Evolutionary conservation across 768 basidiomycete species (phyloP), one percentile per base, ranked within the genome.

Genomic region (Clitopilus hobsonii): DNA sequence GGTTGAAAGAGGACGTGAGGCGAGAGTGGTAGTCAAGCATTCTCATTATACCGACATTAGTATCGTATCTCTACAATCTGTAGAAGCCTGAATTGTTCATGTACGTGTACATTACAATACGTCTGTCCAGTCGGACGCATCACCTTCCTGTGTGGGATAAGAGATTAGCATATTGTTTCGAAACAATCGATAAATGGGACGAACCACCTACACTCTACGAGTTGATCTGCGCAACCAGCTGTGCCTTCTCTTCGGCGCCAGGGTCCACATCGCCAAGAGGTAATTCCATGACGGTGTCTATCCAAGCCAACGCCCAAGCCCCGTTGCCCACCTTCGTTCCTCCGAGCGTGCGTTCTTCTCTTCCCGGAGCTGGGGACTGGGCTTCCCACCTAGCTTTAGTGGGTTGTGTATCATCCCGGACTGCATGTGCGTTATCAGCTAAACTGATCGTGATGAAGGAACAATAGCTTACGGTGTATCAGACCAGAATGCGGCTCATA

Each of bases 401-500:
- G 0, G 94, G 85, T 62, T 96, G 93, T 0, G 89, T 91, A 62
- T 91, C 85, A 0, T 73, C 67, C 14, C 88, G 88, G 67, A 92
- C 91, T 93, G 56, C 25, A 13, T 13, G 50, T 20, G 5, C 5
- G 26, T 16, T 6, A 30, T 20, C 24, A 20, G 50, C 10, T 14
- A 36, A 51, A n/a, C 23, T 4, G 47, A 10, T 24, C 38, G 56
- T 36, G 23, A 58, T 28, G 18, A 18, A 45, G 56, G 56, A 27
- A 36, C 38, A 48, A 55, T 22, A 56, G 30, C 86, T 64, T 64
- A 92, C 91, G 90, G 62, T 87, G 81, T 5, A 92, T 79, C 27
- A 86, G 66, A 32, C 86, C 85, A 0, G 86, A 79, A 64, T 96
- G 92, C 6, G 91, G 85, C 60, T 96, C 94, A 62, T 94, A 95